These are phyloP conservation scores for Ophiostoma piceae DNA, from an alignment of 2,329 filamentous ascomycete species.

Conservation along the genomic window DNA sequence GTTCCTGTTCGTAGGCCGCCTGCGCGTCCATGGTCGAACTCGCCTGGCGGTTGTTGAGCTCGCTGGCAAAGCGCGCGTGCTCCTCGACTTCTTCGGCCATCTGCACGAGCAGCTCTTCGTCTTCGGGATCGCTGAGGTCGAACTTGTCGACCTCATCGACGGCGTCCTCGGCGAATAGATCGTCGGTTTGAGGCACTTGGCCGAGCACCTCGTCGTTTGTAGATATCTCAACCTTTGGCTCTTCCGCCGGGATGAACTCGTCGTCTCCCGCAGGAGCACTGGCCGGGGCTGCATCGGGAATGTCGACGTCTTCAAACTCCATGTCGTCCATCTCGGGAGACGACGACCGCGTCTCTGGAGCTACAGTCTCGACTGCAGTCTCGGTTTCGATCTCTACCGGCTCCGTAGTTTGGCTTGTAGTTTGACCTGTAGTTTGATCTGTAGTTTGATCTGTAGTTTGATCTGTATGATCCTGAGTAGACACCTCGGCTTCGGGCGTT, in stretches of 20 bases:
- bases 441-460: too few relatives aligned
- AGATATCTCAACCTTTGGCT: not conserved
- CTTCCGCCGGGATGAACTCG: not conserved
- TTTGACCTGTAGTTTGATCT: too few relatives aligned
- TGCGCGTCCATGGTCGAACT: conserved; percentile 51
- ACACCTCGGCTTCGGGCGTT: not conserved
- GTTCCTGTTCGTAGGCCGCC: conserved; percentile 77
- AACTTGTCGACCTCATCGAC: conserved; percentile 48
- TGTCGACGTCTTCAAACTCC: conserved; percentile 38
- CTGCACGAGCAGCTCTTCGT: conserved; percentile 80
- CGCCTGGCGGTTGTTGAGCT: conserved; percentile 55
- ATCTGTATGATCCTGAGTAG: not conserved
- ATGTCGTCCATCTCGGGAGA: conserved; percentile 32
- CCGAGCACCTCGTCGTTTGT: not conserved
- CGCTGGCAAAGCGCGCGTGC: conserved; percentile 85
- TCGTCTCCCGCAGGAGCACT: conserved; percentile 4
- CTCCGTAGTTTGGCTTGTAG: not conserved
- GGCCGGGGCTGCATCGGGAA: conserved; percentile 20
- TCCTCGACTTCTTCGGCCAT: conserved; percentile 89
- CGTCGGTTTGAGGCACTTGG: conserved; percentile 24
- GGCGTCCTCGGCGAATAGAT: conserved; percentile 27
- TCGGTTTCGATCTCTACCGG: not conserved
- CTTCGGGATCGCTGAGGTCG: conserved; percentile 79
- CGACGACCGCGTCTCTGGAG: conserved; percentile 22
- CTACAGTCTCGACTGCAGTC: not conserved